phyloP scores from a whole-genome alignment of 805 yeast genomes.

The Pichia nanzhaoensis region DNA sequence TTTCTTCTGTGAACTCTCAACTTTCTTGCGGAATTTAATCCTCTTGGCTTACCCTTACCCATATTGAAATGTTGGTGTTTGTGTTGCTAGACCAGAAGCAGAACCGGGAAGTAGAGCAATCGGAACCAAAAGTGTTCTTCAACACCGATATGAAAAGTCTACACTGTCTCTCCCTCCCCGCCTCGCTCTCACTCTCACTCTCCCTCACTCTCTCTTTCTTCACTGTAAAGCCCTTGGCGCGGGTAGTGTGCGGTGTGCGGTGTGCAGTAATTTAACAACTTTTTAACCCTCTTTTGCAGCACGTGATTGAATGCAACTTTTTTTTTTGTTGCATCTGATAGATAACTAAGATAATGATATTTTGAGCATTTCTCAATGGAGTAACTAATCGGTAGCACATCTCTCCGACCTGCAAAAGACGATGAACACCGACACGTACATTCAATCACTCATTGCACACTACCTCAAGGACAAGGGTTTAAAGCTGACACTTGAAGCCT shows the following conservation, averaged over 20 bases:
- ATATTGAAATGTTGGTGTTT: conserved; percentile 41
- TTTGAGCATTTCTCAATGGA: too few relatives aligned
- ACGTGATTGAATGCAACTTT: too few relatives aligned
- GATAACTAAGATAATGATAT: too few relatives aligned
- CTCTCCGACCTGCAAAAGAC: too few relatives aligned
- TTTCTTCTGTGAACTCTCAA: conserved; percentile 99
- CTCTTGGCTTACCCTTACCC: conserved; percentile 99
- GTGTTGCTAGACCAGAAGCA: conserved; percentile 1
- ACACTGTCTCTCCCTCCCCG: too few relatives aligned
- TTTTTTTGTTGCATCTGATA: too few relatives aligned
- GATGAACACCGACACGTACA: conserved; percentile 5
- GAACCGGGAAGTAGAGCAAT: background rate
- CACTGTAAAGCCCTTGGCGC: background rate
- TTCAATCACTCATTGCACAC: conserved; percentile 44
- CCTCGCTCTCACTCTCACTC: too few relatives aligned
- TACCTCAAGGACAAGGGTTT: conserved; percentile 48
- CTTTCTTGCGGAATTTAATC: conserved; percentile 99
- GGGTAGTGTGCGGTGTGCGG: background rate
- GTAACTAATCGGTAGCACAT: too few relatives aligned
- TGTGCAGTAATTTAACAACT: too few relatives aligned
- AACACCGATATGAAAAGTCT: background rate
- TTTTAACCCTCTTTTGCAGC: too few relatives aligned
- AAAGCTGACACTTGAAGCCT: conserved; percentile 38
- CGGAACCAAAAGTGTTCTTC: background rate
- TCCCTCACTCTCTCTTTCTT: background rate